Evolutionary conservation across 352 stramenopile genomes (phyloP).

Genomic region (Pilasporangium apinafurcum): DNA sequence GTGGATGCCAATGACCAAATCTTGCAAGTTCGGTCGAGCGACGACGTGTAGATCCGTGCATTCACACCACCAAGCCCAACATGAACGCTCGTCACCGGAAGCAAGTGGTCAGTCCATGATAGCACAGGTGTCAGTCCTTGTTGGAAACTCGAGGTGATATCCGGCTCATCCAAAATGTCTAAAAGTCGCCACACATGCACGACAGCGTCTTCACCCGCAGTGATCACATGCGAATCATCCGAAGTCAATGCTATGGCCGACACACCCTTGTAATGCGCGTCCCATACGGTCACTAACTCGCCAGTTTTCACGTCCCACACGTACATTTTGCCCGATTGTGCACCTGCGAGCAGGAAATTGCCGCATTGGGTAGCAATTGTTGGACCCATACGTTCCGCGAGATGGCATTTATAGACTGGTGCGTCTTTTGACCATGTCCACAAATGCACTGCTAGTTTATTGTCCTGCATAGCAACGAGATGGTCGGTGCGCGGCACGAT

Average conservation of each 20-base stretch:
- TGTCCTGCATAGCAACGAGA: conserved; percentile 56
- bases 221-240: conserved; percentile 77
- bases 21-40: conserved; percentile 72
- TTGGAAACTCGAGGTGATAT: conserved; percentile 48
- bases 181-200: conserved; percentile 75
- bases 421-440: conserved; percentile 66
- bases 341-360: conserved; percentile 71
- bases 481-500: conserved; percentile 60
- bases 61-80: conserved; percentile 61
- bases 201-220: conserved; percentile 74
- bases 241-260: conserved; percentile 54
- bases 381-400: conserved; percentile 69
- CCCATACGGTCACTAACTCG: conserved; percentile 71
- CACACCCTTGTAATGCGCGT: conserved; percentile 85
- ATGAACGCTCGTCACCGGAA: conserved; percentile 68
- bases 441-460: conserved; percentile 60
- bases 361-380: conserved; percentile 47
- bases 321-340: conserved; percentile 79
- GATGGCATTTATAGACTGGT: conserved; percentile 65
- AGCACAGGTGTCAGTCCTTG: conserved; percentile 44
- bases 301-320: conserved; percentile 82
- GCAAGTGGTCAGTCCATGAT: conserved; percentile 74
- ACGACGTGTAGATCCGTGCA: conserved; percentile 67
- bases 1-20: conserved; percentile 54
- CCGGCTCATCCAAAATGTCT: conserved; percentile 59